phyloP scores from a whole-genome alignment of 305 asterid genomes.

The Fraxinus floribunda region DNA sequence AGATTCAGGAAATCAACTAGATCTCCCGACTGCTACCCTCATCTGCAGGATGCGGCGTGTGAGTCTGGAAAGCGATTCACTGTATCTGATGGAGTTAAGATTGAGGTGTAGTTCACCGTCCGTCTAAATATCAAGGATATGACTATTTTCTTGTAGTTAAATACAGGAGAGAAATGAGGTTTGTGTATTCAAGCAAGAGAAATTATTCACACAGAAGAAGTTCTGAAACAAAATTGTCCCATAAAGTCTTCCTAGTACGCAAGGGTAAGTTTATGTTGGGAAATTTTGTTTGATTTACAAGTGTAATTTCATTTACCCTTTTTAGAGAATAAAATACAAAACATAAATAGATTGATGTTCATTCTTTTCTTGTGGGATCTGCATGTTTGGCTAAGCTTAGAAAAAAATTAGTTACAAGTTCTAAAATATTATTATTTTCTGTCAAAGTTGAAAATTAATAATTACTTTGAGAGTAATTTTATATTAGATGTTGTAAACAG shows the following conservation, averaged over 20 bases:
- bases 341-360: background rate
- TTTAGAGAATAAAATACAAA: background rate
- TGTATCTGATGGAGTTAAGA: slow-evolving; percentile 10
- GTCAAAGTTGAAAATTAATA: background rate
- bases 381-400: background rate
- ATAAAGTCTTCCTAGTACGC: slow-evolving; percentile 27
- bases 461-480: no score
- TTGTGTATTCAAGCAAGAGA: background rate
- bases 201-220: background rate
- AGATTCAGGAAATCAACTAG: slow-evolving; percentile 70
- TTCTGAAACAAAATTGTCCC: background rate
- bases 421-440: background rate
- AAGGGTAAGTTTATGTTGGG: background rate
- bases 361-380: background rate
- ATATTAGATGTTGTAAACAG: slow-evolving; percentile 37
- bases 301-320: background rate
- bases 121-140: background rate
- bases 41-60: slow-evolving; percentile 83
- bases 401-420: background rate
- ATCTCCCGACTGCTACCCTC: slow-evolving; percentile 81
- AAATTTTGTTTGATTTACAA: background rate
- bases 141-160: background rate
- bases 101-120: background rate
- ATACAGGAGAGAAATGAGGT: background rate
- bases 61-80: slow-evolving; percentile 42